These are phyloP conservation scores for Parafenestella ontariensis DNA, from an alignment of 2,329 filamentous ascomycete genomes.

Conservation along the genomic window DNA sequence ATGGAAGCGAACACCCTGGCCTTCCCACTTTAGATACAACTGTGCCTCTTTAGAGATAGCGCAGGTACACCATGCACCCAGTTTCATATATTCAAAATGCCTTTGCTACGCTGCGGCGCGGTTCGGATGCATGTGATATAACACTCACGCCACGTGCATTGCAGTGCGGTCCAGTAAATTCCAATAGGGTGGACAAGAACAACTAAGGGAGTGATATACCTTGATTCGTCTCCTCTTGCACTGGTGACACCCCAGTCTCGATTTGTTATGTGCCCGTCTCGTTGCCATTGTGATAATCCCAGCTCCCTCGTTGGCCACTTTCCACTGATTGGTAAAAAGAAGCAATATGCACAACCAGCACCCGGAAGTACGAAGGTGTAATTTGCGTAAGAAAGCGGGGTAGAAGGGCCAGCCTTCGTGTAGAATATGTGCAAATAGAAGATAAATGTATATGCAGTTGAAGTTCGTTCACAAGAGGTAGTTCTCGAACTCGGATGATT, in stretches of 20 bases:
- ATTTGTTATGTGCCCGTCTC: slow-evolving; percentile 45
- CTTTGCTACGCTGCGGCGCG: background rate
- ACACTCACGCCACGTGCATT: background rate
- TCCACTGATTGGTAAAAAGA: slow-evolving; percentile 3
- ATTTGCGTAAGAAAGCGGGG: background rate
- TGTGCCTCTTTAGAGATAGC: background rate
- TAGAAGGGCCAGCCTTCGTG: background rate
- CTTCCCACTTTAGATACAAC: background rate
- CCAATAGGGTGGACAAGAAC: background rate
- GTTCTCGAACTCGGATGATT: no score
- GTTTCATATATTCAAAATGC: background rate
- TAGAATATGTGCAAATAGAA: background rate
- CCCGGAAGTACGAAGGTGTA: background rate
- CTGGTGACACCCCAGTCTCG: slow-evolving; percentile 43
- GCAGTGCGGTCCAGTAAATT: background rate
- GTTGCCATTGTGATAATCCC: slow-evolving; percentile 30
- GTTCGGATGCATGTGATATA: background rate
- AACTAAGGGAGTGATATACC: slow-evolving; percentile 22
- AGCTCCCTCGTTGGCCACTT: slow-evolving; percentile 1
- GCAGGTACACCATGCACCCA: background rate
- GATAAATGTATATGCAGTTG: slow-evolving; percentile 9
- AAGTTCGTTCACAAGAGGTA: no score
- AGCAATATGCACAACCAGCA: background rate
- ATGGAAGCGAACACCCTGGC: background rate
- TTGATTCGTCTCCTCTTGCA: slow-evolving; percentile 48